phyloP scores from a whole-genome alignment of 2,329 filamentous ascomycete species.

The Volutella citrinella region DNA sequence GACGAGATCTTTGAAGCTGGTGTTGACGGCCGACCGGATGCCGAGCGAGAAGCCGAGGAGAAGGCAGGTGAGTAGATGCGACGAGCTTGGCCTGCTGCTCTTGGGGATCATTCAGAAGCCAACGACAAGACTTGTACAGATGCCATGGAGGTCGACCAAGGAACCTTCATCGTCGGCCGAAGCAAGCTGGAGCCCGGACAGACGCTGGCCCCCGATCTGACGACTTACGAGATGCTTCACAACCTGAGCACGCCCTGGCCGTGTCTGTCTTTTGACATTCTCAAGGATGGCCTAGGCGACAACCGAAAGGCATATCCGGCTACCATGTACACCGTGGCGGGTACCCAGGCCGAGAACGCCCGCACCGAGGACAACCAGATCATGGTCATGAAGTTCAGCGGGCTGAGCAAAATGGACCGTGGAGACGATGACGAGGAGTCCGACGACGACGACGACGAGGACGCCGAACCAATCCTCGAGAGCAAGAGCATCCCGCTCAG shows the following conservation, averaged over 20 bases:
- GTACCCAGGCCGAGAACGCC: constrained; percentile 81
- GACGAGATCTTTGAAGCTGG: constrained; percentile 94
- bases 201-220: constrained; percentile 83
- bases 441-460: constrained; percentile 72
- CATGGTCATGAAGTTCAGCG: constrained; percentile 94
- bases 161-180: constrained; percentile 92
- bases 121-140: constrained; percentile 37
- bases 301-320: constrained; percentile 91
- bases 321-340: constrained; percentile 91
- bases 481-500: constrained; percentile 82
- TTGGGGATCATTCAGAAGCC: not conserved
- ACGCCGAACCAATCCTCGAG: constrained; percentile 86
- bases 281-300: constrained; percentile 82
- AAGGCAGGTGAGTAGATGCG: constrained; percentile 50
- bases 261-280: constrained; percentile 91
- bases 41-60: constrained; percentile 88
- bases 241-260: constrained; percentile 93
- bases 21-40: constrained; percentile 88
- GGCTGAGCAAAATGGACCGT: constrained; percentile 81
- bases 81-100: not conserved
- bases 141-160: constrained; percentile 90
- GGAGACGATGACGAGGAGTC: constrained; percentile 66
- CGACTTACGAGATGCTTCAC: constrained; percentile 98
- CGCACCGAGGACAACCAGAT: constrained; percentile 85
- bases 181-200: constrained; percentile 89